Evolutionary conservation across 257 asterid genomes (phyloP).

Genomic region (Cordia subcordata): DNA sequence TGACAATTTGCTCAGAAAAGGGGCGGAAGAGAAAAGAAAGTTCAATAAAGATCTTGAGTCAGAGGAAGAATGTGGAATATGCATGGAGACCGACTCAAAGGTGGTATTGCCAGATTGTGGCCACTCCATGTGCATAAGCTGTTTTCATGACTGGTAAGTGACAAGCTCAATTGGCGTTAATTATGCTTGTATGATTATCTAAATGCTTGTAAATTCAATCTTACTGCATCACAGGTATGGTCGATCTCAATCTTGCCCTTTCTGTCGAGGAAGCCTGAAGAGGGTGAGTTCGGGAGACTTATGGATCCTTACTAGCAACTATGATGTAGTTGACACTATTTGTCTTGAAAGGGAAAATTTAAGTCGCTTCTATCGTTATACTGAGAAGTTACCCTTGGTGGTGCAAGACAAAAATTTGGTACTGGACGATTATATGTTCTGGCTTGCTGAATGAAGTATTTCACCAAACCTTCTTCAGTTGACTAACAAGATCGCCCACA

Average conservation of each 20-base stretch:
- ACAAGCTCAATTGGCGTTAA: conserved; percentile 11
- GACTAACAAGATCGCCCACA: neutral
- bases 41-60: conserved; percentile 17
- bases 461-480: too few relatives aligned
- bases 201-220: neutral
- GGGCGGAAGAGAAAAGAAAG: conserved; percentile 16
- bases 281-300: conserved; percentile 41
- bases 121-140: conserved; percentile 51
- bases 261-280: conserved; percentile 57
- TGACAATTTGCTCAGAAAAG: conserved; percentile 9
- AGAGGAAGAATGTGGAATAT: conserved; percentile 70
- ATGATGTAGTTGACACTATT: conserved; percentile 39
- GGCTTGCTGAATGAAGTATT: conserved; percentile 2
- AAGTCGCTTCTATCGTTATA: conserved; percentile 41
- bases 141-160: conserved; percentile 53
- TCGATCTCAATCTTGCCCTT: conserved; percentile 52
- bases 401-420: conserved; percentile 31
- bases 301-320: conserved; percentile 45
- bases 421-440: conserved; percentile 48
- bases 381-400: conserved; percentile 42
- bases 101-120: conserved; percentile 61
- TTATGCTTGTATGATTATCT: neutral
- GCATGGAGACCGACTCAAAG: conserved; percentile 50
- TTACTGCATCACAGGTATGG: conserved; percentile 29
- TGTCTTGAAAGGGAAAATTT: conserved; percentile 50